Evolutionary conservation across 1,284 basidiomycete species (phyloP), one percentile per base, ranked within the genome.

Genomic region (Tylopilus sp.): DNA sequence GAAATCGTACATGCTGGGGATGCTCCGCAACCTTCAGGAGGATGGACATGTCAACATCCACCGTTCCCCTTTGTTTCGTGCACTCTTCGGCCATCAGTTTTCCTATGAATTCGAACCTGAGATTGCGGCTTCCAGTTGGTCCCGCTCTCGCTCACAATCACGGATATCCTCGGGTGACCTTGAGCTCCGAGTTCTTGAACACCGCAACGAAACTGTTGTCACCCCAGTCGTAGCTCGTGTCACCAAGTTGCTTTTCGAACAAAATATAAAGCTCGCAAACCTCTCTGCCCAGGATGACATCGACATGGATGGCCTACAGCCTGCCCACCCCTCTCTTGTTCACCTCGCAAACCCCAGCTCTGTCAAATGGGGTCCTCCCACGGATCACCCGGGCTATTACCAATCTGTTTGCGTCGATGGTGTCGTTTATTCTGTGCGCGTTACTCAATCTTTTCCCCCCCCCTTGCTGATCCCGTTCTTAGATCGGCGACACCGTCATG

Each of bases 401-500:
- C 45, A 50, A 15, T 74, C 71, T 33, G 75, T 81, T 3, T 62
- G 55, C 5, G 70, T 85, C 44, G 84, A 86, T 54, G 79, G 77
- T 3, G 73, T 73, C 5, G 49, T 63, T 28, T 86, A 87, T 60
- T 58, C 62, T 18, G 83, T 82, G 59, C 53, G 73, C 53, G 73
- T 66, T 39, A 44, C 5, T 45, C 47, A 14, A 8, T 36, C 21
- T 38, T 33, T n/a, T 21, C 20, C 21, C 30, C 45, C 18, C 10
- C 34, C 31, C 24, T 41, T 28, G 28, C 43, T 56, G 37, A 56
- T 54, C 14, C 31, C 30, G 43, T 18, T 39, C 28, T 12, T 29
- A 86, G 84, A 67, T 73, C 42, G 81, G 81, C 9, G 81, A 87
- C 55, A 63, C 73, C 44, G 77, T 85, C 0, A 78, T 83, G 69